Evolutionary conservation across 768 basidiomycete species (phyloP).

Genomic region (Boletus eberwhitei): DNA sequence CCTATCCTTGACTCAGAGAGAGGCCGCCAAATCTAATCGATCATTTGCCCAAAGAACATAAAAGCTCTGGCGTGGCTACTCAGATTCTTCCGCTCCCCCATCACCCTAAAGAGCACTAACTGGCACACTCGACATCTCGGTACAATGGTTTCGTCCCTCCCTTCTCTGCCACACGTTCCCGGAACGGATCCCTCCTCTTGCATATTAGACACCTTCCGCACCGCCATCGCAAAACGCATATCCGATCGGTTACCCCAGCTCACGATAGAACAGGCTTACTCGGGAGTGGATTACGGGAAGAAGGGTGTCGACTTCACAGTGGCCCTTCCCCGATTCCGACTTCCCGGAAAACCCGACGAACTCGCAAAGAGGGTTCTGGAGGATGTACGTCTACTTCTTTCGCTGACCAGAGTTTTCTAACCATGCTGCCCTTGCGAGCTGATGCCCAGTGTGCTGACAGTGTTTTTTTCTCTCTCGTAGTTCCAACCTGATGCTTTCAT

Average conservation of each 20-base stretch:
- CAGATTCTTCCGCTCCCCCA: not conserved
- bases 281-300: conserved; percentile 86
- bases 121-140: conserved; percentile 4
- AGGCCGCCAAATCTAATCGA: not conserved
- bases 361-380: conserved; percentile 71
- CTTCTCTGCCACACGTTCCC: conserved; percentile 40
- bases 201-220: conserved; percentile 74
- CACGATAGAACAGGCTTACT: conserved; percentile 73
- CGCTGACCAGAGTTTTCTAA: not conserved
- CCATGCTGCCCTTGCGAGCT: not conserved
- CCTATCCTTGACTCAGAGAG: not conserved
- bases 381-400: conserved; percentile 46
- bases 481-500: conserved; percentile 85
- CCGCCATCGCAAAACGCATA: conserved; percentile 72
- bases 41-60: not conserved
- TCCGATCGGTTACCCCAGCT: conserved; percentile 63
- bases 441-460: not conserved
- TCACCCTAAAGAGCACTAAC: not conserved
- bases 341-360: conserved; percentile 80
- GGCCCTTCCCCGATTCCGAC: conserved; percentile 85
- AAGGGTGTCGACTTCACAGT: conserved; percentile 93
- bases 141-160: conserved; percentile 32
- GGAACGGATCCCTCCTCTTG: conserved; percentile 61
- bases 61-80: conserved; percentile 9
- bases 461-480: conserved; percentile 35